Evolutionary conservation across 2,329 filamentous ascomycete species (phyloP), one percentile per base, ranked within the genome.

Genomic region (Aspergillus eucalypticola): DNA sequence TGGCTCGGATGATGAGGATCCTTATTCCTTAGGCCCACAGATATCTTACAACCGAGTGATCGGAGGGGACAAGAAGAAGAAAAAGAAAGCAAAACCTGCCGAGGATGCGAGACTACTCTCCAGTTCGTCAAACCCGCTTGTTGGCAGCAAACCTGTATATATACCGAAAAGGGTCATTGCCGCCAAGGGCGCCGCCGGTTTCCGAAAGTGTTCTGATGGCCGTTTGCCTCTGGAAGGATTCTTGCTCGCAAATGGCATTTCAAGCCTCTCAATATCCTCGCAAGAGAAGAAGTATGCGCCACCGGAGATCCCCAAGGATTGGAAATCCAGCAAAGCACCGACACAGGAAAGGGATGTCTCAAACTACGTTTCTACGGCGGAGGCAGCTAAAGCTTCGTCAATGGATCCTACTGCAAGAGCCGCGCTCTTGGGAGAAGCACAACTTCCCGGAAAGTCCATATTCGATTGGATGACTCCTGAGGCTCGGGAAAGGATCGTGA

Each of bases 1-100:
- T 19, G 93, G 92, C 10, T 97, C 94, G 4, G 95, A 98, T 66
- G 93, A 97, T 49, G 95, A 98, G 69, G 93, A 97, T 69, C 90
- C 92, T 0, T 98, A 96, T 72, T 90, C 94, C 60, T 88, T 98
- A 56, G 94, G 94, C 0, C 95, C 95, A 0, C 89, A 88, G 66
- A 96, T 97, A 73, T 91, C 89, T 11, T 96, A 96, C 75, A 96
- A 91, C 68, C 86, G 88, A 42, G 83, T 89, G 5, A 86, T 97
- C 61, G 92, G 91, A 17, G 90, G 88, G 0, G 89, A 93, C 64
- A 96, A 91, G 75, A 90, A 89, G 73, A 93, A 91, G 73, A 90
- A 85, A 68, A 88, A 89, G 70, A 86, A 85, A 60, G 38, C 64
- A 44, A 82, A 82, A 60, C 49, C 71, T 17, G 48, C 60, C 1